Evolutionary conservation across 2,329 filamentous ascomycete genomes (phyloP).

Genomic region (Albifimbria verrucaria): DNA sequence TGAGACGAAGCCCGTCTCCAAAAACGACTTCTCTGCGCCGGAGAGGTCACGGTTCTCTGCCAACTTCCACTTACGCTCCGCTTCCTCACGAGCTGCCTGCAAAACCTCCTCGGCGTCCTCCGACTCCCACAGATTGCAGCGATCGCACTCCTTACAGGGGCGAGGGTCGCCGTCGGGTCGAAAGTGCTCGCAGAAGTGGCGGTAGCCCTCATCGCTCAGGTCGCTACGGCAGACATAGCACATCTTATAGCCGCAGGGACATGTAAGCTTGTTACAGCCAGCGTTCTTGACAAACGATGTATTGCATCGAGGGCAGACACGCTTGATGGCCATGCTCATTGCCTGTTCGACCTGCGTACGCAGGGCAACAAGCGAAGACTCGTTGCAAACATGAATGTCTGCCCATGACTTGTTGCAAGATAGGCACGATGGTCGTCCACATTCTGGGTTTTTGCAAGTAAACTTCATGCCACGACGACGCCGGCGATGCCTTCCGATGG

Average conservation of each 20-base stretch:
- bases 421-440: constrained; percentile 71
- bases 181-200: constrained; percentile 96
- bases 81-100: constrained; percentile 64
- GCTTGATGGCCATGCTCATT: constrained; percentile 90
- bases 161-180: constrained; percentile 71
- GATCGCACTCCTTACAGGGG: constrained; percentile 73
- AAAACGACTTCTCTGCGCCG: constrained; percentile 51
- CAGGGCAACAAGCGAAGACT: constrained; percentile 75
- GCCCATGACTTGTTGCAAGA: constrained; percentile 79
- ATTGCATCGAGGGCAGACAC: constrained; percentile 87
- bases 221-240: constrained; percentile 92
- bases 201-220: constrained; percentile 72
- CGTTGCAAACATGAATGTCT: constrained; percentile 88
- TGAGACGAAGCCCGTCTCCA: constrained; percentile 49
- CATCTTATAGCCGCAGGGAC: constrained; percentile 95
- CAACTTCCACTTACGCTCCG: constrained; percentile 68
- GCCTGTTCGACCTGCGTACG: constrained; percentile 89
- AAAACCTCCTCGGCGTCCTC: constrained; percentile 70
- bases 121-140: constrained; percentile 75
- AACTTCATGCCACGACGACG: constrained; percentile 74
- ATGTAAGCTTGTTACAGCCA: constrained; percentile 96
- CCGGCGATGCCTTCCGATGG: constrained; percentile 65
- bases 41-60: constrained; percentile 58
- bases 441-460: constrained; percentile 67
- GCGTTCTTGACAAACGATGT: constrained; percentile 89